phyloP scores from a whole-genome alignment of 1,284 basidiomycete species.

The Gomphus bonarii region DNA sequence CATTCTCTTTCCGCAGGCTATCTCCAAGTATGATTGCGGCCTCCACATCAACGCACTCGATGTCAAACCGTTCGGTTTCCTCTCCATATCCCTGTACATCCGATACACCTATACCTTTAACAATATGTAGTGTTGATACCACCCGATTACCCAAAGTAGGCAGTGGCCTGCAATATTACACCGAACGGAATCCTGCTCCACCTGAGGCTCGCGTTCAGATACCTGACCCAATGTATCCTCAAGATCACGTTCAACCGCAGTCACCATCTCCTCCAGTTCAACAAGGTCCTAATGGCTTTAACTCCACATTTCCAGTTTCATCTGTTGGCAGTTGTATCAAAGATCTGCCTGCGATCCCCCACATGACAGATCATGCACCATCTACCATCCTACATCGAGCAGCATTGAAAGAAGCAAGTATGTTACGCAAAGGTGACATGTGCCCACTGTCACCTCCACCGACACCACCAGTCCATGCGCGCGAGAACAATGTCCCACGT shows the following conservation, averaged over 20 bases:
- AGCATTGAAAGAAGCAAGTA: background rate
- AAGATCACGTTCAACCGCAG: background rate
- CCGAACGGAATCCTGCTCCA: constrained; percentile 8
- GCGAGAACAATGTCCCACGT: background rate
- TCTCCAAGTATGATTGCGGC: constrained; percentile 11
- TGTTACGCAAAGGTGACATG: background rate
- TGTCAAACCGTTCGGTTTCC: background rate
- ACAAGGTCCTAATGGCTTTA: background rate
- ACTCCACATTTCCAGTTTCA: background rate
- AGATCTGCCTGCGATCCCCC: background rate
- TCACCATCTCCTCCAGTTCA: background rate
- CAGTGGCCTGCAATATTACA: constrained; percentile 7
- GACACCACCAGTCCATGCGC: background rate
- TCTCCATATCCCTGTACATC: constrained; percentile 3
- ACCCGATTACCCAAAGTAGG: constrained; percentile 3
- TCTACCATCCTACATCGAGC: background rate
- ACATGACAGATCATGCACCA: background rate
- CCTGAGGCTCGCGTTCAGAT: background rate
- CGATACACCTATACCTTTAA: background rate
- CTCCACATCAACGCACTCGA: background rate
- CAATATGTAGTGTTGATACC: background rate
- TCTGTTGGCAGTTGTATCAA: background rate
- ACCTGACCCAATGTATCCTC: constrained; percentile 2
- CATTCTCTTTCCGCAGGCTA: background rate
- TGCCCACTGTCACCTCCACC: background rate